phyloP scores from a whole-genome alignment of 352 stramenopile genomes.

The Phytophthora sojae region DNA sequence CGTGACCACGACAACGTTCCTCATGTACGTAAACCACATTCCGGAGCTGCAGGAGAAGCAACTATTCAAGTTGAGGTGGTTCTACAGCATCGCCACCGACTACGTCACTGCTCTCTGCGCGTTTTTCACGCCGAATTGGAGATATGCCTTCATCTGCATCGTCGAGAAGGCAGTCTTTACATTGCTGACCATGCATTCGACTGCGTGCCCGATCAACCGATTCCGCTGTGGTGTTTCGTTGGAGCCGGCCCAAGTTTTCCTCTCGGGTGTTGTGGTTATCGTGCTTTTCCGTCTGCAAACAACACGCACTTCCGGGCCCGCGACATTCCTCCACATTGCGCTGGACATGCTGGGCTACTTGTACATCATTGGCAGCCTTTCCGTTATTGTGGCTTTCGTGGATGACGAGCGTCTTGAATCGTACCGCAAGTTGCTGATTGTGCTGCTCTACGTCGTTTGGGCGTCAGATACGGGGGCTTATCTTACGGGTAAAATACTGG shows the following conservation, averaged over 20 bases:
- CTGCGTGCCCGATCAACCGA: constrained; percentile 76
- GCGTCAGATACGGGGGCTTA: constrained; percentile 94
- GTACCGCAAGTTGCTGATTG: constrained; percentile 72
- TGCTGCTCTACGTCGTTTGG: constrained; percentile 79
- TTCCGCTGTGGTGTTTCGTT: constrained; percentile 63
- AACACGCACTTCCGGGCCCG: constrained; percentile 31
- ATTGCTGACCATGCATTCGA: constrained; percentile 71
- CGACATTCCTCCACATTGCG: constrained; percentile 53
- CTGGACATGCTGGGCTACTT: constrained; percentile 74
- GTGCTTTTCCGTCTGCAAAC: constrained; percentile 61
- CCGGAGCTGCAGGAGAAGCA: constrained; percentile 57
- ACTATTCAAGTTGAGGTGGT: constrained; percentile 60
- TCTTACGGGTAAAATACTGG: constrained; percentile 91
- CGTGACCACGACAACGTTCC: constrained; percentile 47
- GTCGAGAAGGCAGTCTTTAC: constrained; percentile 77
- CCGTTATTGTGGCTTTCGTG: constrained; percentile 69
- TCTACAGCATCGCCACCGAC: constrained; percentile 69
- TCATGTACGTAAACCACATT: constrained; percentile 53
- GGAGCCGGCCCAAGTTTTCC: constrained; percentile 57
- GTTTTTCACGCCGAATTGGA: constrained; percentile 70
- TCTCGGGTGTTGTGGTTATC: constrained; percentile 63
- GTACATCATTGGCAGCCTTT: constrained; percentile 75
- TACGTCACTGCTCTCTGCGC: constrained; percentile 64
- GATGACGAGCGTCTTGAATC: constrained; percentile 62
- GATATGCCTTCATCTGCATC: constrained; percentile 71